Conservation (phyloP, 371 early-diverging fungal species). For the Apophysomyces ossiformis region DNA sequence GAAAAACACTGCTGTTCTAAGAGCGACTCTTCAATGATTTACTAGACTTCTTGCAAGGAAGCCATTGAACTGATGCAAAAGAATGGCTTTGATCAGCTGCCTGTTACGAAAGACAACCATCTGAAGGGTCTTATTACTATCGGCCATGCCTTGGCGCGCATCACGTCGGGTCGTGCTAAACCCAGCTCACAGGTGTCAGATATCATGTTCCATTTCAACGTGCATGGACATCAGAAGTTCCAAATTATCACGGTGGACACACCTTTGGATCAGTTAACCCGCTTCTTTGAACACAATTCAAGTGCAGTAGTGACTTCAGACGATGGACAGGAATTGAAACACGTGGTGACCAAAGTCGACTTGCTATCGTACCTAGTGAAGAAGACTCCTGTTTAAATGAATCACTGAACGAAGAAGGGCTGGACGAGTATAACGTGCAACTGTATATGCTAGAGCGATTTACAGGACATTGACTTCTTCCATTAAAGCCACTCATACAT, state of each 20-base stretch:
- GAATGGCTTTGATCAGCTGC: conserved; percentile 94
- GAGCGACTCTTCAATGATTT: conserved; percentile 6
- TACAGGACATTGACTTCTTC: too few relatives aligned
- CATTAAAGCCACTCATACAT: too few relatives aligned
- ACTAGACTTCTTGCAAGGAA: conserved; percentile 71
- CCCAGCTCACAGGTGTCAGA: conserved; percentile 69
- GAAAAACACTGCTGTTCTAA: background rate
- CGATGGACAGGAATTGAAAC: conserved; percentile 67
- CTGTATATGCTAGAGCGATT: too few relatives aligned
- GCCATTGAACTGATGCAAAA: conserved; percentile 88
- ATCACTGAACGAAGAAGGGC: too few relatives aligned
- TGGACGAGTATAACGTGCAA: too few relatives aligned
- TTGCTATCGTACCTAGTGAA: conserved; percentile 81
- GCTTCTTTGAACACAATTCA: conserved; percentile 91
- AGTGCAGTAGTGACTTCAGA: conserved; percentile 82
- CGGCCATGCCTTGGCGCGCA: conserved; percentile 84
- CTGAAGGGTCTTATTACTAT: conserved; percentile 87
- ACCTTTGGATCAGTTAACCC: conserved; percentile 76
- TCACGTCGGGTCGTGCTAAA: conserved; percentile 73
- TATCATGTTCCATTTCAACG: conserved; percentile 84
- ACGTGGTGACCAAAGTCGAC: conserved; percentile 94
- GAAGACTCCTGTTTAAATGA: too few relatives aligned
- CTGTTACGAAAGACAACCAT: conserved; percentile 73
- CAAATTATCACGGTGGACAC: conserved; percentile 84
- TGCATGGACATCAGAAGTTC: conserved; percentile 65